phyloP scores from a whole-genome alignment of 495 filamentous ascomycete genomes.

The Xylaria intraflava region DNA sequence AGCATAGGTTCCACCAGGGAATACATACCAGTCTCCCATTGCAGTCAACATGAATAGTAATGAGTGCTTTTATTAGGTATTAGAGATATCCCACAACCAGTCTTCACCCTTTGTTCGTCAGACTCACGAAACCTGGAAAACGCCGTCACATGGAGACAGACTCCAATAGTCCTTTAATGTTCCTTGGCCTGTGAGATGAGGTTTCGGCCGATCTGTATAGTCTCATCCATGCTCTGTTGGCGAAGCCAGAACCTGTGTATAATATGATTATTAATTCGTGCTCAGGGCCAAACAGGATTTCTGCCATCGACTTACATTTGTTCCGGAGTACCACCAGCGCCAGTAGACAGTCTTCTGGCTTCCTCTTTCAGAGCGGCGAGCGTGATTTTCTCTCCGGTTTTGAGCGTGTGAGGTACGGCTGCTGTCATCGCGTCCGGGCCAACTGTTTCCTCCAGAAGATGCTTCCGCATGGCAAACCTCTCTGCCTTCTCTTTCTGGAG shows the following conservation, averaged over 20 bases:
- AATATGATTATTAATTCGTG: conserved; percentile 5
- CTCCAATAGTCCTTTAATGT: no score
- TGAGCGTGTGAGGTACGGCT: conserved; percentile 26
- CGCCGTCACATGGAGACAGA: no score
- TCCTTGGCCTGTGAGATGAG: conserved; percentile 19
- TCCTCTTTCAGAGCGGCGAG: conserved; percentile 55
- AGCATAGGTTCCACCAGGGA: no score
- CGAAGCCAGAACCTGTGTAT: conserved; percentile 33
- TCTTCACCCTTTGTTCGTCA: no score
- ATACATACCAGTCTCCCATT: no score
- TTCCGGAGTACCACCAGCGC: conserved; percentile 46
- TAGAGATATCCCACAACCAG: no score
- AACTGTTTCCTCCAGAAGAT: conserved; percentile 58
- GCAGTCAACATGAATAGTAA: no score
- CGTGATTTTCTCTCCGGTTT: conserved; percentile 43
- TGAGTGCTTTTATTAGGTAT: no score
- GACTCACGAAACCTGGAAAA: no score
- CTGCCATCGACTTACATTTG: conserved; percentile 35
- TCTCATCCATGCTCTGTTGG: conserved; percentile 33
- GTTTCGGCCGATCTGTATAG: conserved; percentile 32
- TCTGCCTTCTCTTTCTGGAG: conserved; percentile 73
- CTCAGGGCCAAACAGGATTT: neutral
- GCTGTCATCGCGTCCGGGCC: conserved; percentile 39
- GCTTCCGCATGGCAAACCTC: conserved; percentile 65
- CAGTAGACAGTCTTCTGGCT: conserved; percentile 49